These are phyloP conservation scores for Daldinia concentrica DNA, from an alignment of 495 filamentous ascomycete genomes.

Conservation along the genomic window DNA sequence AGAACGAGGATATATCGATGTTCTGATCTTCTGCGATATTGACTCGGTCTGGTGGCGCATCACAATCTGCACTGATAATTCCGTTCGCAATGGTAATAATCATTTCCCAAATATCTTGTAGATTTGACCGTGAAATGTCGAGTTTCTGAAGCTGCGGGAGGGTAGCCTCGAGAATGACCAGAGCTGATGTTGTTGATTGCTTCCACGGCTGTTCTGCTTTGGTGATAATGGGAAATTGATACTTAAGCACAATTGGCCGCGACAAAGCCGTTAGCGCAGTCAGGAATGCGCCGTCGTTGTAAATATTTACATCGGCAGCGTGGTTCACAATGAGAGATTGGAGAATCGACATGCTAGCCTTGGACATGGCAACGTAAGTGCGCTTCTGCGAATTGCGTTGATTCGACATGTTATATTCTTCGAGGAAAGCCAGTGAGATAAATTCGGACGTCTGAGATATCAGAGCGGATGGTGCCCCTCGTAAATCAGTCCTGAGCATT, in stretches of 20 bases:
- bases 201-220: slow-evolving; percentile 77
- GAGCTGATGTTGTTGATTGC: slow-evolving; percentile 72
- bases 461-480: slow-evolving; percentile 71
- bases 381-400: slow-evolving; percentile 58
- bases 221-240: slow-evolving; percentile 66
- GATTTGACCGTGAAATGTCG: slow-evolving; percentile 57
- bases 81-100: slow-evolving; percentile 67
- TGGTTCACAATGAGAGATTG: slow-evolving; percentile 70
- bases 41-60: slow-evolving; percentile 50
- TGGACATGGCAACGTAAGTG: slow-evolving; percentile 88
- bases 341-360: slow-evolving; percentile 74
- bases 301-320: slow-evolving; percentile 70
- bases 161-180: slow-evolving; percentile 73
- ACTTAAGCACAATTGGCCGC: slow-evolving; percentile 77
- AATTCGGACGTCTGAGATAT: slow-evolving; percentile 74
- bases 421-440: slow-evolving; percentile 70
- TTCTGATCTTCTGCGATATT: slow-evolving; percentile 69
- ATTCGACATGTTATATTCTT: slow-evolving; percentile 41
- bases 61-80: slow-evolving; percentile 67
- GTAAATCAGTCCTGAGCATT: slow-evolving; percentile 72
- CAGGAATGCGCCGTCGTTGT: slow-evolving; percentile 68
- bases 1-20: slow-evolving; percentile 83
- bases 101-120: slow-evolving; percentile 65
- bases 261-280: slow-evolving; percentile 69
- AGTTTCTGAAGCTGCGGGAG: slow-evolving; percentile 69